phyloP scores from a whole-genome alignment of 768 basidiomycete species.

The Mycena pura region DNA sequence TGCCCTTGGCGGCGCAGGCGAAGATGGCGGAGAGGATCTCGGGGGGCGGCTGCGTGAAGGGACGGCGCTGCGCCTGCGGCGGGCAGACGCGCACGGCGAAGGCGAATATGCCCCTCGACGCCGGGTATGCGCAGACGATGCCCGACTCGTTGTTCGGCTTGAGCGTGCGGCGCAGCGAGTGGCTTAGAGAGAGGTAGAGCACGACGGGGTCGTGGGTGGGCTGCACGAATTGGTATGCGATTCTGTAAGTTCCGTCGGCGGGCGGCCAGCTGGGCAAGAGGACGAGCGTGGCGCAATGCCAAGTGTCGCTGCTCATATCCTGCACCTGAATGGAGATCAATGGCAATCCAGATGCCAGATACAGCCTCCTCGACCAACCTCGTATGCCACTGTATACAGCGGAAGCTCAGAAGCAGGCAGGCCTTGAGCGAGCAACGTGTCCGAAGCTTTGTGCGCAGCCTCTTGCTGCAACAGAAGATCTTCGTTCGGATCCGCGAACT shows the following conservation, averaged over 20 bases:
- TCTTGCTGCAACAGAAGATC: conserved; percentile 7
- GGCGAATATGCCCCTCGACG: conserved; percentile 3
- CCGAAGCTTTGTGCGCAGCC: conserved; percentile 1
- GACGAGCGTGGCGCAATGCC: conserved; percentile 2
- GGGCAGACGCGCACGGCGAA: conserved; percentile 3
- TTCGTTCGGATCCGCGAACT: neutral
- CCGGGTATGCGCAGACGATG: conserved; percentile 1
- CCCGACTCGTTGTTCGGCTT: conserved; percentile 12
- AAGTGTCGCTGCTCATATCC: conserved; percentile 3
- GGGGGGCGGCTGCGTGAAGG: conserved; percentile 6
- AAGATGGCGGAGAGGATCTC: conserved; percentile 9
- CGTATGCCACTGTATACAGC: conserved; percentile 6
- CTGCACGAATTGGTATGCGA: conserved; percentile 10
- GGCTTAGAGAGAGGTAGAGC: conserved; percentile 1
- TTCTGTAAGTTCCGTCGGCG: conserved; percentile 6
- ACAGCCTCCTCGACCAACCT: neutral
- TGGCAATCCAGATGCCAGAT: neutral
- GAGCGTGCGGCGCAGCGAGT: conserved; percentile 4
- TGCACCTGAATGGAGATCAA: neutral
- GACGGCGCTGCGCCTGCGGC: neutral
- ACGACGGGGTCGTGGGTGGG: conserved; percentile 2
- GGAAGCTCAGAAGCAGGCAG: neutral
- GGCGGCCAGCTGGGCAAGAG: conserved; percentile 8
- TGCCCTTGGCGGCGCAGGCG: conserved; percentile 1
- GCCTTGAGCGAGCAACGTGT: conserved; percentile 5